phyloP scores from a whole-genome alignment of 2,329 filamentous ascomycete genomes.

The Chaetothyriales sp. region DNA sequence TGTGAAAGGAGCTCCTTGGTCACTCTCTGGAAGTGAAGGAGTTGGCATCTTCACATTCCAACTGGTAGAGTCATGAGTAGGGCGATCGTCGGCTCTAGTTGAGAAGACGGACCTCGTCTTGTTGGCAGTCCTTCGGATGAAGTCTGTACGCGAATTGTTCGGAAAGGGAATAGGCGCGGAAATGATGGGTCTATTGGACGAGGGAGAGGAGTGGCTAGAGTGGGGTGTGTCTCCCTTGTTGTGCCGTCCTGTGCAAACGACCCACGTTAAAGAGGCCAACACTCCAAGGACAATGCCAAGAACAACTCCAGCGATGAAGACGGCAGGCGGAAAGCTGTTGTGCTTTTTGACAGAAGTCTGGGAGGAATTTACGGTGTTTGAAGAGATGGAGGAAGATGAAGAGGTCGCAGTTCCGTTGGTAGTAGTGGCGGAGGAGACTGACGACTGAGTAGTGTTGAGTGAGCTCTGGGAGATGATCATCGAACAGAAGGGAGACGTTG shows the following conservation, averaged over 20 bases:
- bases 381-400: constrained; percentile 7
- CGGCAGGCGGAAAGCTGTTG: constrained; percentile 28
- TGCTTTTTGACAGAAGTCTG: constrained; percentile 19
- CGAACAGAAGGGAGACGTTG: constrained; percentile 5
- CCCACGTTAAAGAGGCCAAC: constrained; percentile 41
- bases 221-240: constrained; percentile 5
- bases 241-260: constrained; percentile 25
- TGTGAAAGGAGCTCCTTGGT: constrained; percentile 5
- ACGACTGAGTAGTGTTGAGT: neutral
- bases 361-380: constrained; percentile 7
- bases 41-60: constrained; percentile 17
- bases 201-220: constrained; percentile 6
- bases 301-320: constrained; percentile 34
- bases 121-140: constrained; percentile 15
- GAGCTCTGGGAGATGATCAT: neutral
- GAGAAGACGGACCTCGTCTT: constrained; percentile 18
- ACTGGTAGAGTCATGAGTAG: neutral
- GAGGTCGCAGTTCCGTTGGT: constrained; percentile 7
- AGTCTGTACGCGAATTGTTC: neutral
- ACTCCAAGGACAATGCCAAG: constrained; percentile 32
- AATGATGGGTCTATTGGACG: constrained; percentile 15
- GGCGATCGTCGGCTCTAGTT: constrained; percentile 10
- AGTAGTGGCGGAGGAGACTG: constrained; percentile 10
- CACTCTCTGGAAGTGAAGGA: constrained; percentile 13
- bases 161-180: constrained; percentile 13